A percentile compares a stretch with the other conserved stretches of the same genome.
Evolutionary conservation across 768 basidiomycete species (phyloP).

Genomic region (Mycena indigotica): DNA sequence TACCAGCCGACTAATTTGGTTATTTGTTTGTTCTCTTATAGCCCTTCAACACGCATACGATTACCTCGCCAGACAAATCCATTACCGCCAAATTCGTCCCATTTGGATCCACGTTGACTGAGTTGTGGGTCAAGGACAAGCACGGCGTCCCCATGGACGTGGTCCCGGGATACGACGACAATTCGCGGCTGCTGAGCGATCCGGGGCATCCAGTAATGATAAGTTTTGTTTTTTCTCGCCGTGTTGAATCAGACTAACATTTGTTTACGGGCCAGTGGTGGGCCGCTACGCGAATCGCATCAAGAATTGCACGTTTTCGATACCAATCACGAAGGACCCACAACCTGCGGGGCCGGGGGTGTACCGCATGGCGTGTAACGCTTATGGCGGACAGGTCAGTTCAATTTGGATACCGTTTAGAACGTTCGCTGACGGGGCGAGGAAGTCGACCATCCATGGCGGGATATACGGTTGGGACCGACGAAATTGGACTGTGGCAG

Average conservation of each 20-base stretch:
- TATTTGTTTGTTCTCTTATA: too few species aligned
- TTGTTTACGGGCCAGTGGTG: conserved; percentile 34
- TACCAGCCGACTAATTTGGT: too few species aligned
- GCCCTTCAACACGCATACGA: conserved; percentile 45
- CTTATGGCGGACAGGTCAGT: conserved; percentile 44
- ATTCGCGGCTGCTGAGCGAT: conserved; percentile 44
- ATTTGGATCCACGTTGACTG: conserved; percentile 57
- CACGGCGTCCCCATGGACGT: conserved; percentile 51
- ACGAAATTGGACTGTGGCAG: conserved; percentile 54
- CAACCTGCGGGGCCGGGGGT: conserved; percentile 45
- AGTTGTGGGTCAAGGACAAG: conserved; percentile 59
- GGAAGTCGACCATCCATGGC: conserved; percentile 54
- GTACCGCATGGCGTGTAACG: conserved; percentile 54
- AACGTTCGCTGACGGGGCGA: too few species aligned
- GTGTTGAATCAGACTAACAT: conserved; percentile 3
- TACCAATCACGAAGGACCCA: conserved; percentile 51
- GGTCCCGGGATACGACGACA: conserved; percentile 61
- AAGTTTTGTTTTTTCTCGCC: conserved; percentile 28
- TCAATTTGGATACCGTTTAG: not conserved
- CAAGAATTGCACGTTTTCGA: conserved; percentile 56
- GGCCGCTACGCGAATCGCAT: conserved; percentile 57
- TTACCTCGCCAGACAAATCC: conserved; percentile 56
- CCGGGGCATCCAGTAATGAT: conserved; percentile 50
- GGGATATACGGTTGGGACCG: conserved; percentile 60
- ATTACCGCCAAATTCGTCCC: conserved; percentile 60